Evolutionary conservation across 306 rosid species (phyloP).

Genomic region (Begonia loranthoides): DNA sequence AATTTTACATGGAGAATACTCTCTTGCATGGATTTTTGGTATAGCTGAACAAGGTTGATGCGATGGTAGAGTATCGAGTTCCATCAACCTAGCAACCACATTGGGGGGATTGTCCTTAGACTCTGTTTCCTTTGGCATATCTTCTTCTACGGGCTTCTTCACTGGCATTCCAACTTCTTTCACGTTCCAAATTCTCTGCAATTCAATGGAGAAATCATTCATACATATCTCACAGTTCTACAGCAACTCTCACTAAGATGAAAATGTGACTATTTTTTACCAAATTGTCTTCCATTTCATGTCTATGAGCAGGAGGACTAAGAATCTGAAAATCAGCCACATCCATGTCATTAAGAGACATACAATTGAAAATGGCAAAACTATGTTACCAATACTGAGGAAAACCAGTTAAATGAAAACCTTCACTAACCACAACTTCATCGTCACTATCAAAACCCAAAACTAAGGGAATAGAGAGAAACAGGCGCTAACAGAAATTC

Average conservation of each 20-base stretch:
- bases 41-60: slow-evolving; percentile 31
- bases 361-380: too few relatives aligned
- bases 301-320: slow-evolving; percentile 30
- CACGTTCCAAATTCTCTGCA: slow-evolving; percentile 42
- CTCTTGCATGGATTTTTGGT: slow-evolving; percentile 38
- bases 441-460: too few relatives aligned
- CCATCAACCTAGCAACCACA: slow-evolving; percentile 91
- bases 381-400: too few relatives aligned
- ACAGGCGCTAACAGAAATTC: slow-evolving; percentile 4
- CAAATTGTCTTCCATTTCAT: slow-evolving; percentile 52
- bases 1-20: slow-evolving; percentile 16
- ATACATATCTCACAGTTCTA: too few relatives aligned
- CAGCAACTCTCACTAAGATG: too few relatives aligned
- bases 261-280: slow-evolving; percentile 23
- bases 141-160: slow-evolving; percentile 66
- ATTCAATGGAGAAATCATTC: too few relatives aligned
- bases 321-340: neutral
- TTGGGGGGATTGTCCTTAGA: slow-evolving; percentile 51
- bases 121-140: slow-evolving; percentile 62
- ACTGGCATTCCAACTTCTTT: slow-evolving; percentile 43
- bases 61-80: slow-evolving; percentile 63
- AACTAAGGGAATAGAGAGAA: neutral
- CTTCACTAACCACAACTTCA: too few relatives aligned
- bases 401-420: too few relatives aligned
- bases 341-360: too few relatives aligned